phyloP scores from a whole-genome alignment of 805 yeast species.

The Saturnispora bothae region DNA sequence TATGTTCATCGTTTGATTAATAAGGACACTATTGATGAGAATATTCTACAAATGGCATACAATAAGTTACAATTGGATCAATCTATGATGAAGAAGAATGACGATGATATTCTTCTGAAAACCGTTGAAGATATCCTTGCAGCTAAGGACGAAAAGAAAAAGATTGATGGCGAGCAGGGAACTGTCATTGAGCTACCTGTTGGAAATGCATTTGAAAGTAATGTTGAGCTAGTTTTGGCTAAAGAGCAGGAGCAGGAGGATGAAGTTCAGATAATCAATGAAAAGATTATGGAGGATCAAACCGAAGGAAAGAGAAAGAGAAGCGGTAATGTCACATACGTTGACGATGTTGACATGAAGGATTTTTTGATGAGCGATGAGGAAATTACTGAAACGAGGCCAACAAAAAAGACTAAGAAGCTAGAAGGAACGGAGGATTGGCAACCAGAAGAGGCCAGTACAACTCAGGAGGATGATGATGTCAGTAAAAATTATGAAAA shows the following conservation, averaged over 20 bases:
- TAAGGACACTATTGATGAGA: conserved; percentile 76
- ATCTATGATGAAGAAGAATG: conserved; percentile 38
- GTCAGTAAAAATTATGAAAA: too few species aligned
- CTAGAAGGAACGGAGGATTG: not conserved
- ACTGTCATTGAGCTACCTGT: not conserved
- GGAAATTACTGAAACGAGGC: not conserved
- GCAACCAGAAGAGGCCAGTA: too few species aligned
- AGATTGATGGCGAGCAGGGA: conserved; percentile 1
- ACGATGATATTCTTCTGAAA: conserved; percentile 44
- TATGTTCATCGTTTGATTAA: conserved; percentile 66
- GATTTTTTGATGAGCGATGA: conserved; percentile 7
- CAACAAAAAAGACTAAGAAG: not conserved
- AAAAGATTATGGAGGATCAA: not conserved
- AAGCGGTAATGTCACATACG: conserved; percentile 10
- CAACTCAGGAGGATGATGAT: too few species aligned
- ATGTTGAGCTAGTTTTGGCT: conserved; percentile 2
- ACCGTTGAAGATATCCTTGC: conserved; percentile 29
- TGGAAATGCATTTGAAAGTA: conserved; percentile 9
- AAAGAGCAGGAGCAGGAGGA: not conserved
- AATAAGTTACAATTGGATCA: conserved; percentile 83
- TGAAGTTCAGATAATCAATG: not conserved
- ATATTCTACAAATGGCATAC: conserved; percentile 74
- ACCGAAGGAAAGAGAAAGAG: conserved; percentile 1
- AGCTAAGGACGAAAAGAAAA: conserved; percentile 1
- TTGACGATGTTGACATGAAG: conserved; percentile 7